phyloP scores from a whole-genome alignment of 768 basidiomycete genomes.

The Tremella fuciformis region DNA sequence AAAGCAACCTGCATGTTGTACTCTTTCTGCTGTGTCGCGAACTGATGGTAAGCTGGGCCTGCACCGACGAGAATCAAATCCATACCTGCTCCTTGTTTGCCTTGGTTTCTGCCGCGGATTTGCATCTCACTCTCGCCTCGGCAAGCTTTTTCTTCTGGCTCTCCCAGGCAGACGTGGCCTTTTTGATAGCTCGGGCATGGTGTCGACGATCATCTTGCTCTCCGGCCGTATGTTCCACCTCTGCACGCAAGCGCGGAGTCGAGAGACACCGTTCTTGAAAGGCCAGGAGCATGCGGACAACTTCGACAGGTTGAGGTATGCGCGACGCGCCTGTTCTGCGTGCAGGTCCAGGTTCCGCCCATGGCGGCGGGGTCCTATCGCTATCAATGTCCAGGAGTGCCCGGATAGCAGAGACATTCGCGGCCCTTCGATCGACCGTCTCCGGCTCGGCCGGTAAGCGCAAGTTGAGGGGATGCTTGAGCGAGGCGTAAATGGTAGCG shows the following conservation, averaged over 20 bases:
- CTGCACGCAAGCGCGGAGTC: constrained; percentile 22
- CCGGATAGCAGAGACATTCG: constrained; percentile 21
- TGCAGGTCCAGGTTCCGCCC: constrained; percentile 30
- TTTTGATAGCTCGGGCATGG: constrained; percentile 15
- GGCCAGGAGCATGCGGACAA: constrained; percentile 37
- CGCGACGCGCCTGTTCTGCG: constrained; percentile 28
- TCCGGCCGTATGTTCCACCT: constrained; percentile 20
- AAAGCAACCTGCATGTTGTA: constrained; percentile 11
- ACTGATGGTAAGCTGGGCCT: constrained; percentile 10
- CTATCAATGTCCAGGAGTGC: constrained; percentile 26
- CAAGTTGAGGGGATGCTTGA: constrained; percentile 21
- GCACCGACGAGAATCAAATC: neutral
- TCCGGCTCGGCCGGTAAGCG: constrained; percentile 9
- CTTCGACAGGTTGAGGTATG: constrained; percentile 27
- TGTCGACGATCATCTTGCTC: constrained; percentile 19
- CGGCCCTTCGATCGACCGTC: constrained; percentile 7
- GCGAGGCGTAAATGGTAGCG: constrained; percentile 21
- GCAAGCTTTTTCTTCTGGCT: constrained; percentile 26
- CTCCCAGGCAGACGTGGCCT: constrained; percentile 16
- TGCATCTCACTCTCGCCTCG: constrained; percentile 18
- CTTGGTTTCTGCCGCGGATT: constrained; percentile 26
- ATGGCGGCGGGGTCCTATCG: constrained; percentile 22
- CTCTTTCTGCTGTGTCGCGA: constrained; percentile 10
- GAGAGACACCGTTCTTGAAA: constrained; percentile 27
- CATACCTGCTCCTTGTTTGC: constrained; percentile 23